Evolutionary conservation across 2,329 filamentous ascomycete genomes (phyloP).

Genomic region (Trematosphaeria pertusa): DNA sequence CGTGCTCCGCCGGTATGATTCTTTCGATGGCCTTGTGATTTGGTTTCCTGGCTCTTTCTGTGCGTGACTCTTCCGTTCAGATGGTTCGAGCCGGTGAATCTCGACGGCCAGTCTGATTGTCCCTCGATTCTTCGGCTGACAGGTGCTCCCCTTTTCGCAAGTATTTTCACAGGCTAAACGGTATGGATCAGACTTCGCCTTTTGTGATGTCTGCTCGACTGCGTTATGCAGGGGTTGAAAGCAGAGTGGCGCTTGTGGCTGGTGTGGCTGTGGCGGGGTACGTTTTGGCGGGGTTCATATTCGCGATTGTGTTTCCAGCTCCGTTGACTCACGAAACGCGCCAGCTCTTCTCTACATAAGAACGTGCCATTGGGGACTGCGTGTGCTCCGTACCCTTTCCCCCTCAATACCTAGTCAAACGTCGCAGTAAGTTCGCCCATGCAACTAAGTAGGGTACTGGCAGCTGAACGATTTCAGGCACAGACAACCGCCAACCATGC

Average conservation of each 20-base stretch:
- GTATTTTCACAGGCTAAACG: too few species aligned
- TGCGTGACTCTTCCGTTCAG: neutral
- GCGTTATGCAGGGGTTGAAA: too few species aligned
- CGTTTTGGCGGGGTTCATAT: constrained; percentile 30
- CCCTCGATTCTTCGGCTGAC: neutral
- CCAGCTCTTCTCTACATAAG: neutral
- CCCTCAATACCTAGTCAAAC: neutral
- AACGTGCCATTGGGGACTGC: neutral
- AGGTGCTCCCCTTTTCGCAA: too few species aligned
- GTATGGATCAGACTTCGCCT: too few species aligned
- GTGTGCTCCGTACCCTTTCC: neutral
- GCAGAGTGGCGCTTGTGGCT: constrained; percentile 31
- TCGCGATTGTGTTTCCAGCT: constrained; percentile 6
- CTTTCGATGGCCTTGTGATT: neutral
- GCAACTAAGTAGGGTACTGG: neutral
- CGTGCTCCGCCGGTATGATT: neutral
- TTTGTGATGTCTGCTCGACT: constrained; percentile 3
- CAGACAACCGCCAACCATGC: constrained; percentile 23
- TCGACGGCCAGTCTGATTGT: neutral
- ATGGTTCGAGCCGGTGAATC: too few species aligned
- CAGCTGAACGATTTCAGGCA: neutral
- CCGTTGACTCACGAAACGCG: neutral
- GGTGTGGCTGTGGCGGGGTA: constrained; percentile 21
- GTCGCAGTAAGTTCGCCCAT: neutral
- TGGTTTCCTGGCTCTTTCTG: neutral